phyloP scores from a whole-genome alignment of 805 yeast species.

The Wickerhamomyces ciferrii region DNA sequence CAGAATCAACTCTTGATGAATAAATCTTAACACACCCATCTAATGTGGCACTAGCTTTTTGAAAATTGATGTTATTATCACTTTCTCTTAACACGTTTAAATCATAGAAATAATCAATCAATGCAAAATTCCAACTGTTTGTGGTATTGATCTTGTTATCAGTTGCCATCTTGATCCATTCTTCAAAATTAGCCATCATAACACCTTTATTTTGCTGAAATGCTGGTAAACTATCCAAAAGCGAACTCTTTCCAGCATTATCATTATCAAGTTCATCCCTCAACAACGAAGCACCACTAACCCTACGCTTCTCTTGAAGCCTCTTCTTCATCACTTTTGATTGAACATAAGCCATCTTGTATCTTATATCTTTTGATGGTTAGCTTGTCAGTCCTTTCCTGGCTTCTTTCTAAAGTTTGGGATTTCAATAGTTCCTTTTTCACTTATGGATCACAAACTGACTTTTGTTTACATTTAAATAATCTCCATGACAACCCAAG shows the following conservation, averaged over 20 bases:
- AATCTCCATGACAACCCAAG: neutral
- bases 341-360: conserved; percentile 21
- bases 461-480: neutral
- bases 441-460: neutral
- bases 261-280: conserved; percentile 22
- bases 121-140: conserved; percentile 86
- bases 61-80: conserved; percentile 76
- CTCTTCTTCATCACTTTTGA: conserved; percentile 23
- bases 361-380: neutral
- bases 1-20: conserved; percentile 86
- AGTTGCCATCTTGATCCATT: conserved; percentile 79
- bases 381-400: no score
- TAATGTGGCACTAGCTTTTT: conserved; percentile 82
- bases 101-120: conserved; percentile 89
- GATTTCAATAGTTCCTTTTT: no score
- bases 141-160: conserved; percentile 79
- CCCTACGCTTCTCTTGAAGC: conserved; percentile 23
- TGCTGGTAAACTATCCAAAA: conserved; percentile 18
- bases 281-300: conserved; percentile 26
- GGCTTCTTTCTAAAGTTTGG: no score
- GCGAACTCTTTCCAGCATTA: conserved; percentile 7
- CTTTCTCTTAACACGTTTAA: conserved; percentile 69
- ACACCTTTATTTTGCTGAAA: conserved; percentile 28
- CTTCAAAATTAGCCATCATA: conserved; percentile 56
- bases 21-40: conserved; percentile 95